These are phyloP conservation scores for Blastomyces emzantsi DNA, from an alignment of 2,329 filamentous ascomycete species.

Conservation along the genomic window DNA sequence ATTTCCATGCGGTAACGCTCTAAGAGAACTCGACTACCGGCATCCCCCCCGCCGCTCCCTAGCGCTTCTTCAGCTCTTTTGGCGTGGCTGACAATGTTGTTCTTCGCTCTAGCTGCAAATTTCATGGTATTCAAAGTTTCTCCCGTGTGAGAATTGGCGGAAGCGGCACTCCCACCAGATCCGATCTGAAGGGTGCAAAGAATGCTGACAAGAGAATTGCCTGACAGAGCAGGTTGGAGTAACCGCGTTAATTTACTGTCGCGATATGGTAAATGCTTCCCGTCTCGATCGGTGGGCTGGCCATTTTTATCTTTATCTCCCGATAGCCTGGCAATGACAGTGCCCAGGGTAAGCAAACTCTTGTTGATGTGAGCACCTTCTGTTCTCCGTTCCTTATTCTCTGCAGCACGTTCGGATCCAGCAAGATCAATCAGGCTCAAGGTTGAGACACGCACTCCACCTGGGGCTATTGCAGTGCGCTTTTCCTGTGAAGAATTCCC, in stretches of 20 bases:
- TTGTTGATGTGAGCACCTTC: slow-evolving; percentile 99
- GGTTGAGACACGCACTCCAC: slow-evolving; percentile 90
- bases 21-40: slow-evolving; percentile 74
- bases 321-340: slow-evolving; percentile 87
- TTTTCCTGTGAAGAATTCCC: slow-evolving; percentile 47
- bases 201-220: slow-evolving; percentile 91
- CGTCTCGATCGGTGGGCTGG: slow-evolving; percentile 66
- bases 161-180: slow-evolving; percentile 60
- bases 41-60: slow-evolving; percentile 65
- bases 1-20: slow-evolving; percentile 96
- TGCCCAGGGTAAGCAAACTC: slow-evolving; percentile 87
- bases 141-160: slow-evolving; percentile 63
- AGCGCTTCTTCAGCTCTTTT: slow-evolving; percentile 89
- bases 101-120: slow-evolving; percentile 92
- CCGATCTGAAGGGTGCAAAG: slow-evolving; percentile 92
- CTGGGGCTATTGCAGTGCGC: slow-evolving; percentile 62
- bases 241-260: slow-evolving; percentile 95
- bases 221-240: slow-evolving; percentile 83
- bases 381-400: slow-evolving; percentile 84
- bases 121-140: slow-evolving; percentile 96
- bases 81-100: slow-evolving; percentile 94
- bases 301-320: slow-evolving; percentile 75
- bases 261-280: slow-evolving; percentile 88
- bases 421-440: slow-evolving; percentile 93
- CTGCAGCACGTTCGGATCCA: slow-evolving; percentile 90